phyloP scores from a whole-genome alignment of 1,284 basidiomycete species.

The Pseudozyma hubeiensis region DNA sequence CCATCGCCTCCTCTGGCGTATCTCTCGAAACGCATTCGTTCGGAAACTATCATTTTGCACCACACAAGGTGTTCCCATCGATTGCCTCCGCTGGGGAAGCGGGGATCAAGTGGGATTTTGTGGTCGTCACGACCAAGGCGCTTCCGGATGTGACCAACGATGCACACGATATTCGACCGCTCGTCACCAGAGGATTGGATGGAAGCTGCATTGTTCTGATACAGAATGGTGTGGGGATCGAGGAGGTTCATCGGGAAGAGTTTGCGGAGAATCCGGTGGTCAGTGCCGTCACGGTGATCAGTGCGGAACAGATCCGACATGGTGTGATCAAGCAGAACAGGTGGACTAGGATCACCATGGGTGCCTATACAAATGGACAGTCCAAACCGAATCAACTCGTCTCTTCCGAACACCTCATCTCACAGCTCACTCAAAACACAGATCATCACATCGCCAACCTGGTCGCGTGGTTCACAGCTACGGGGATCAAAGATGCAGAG shows the following conservation, averaged over 20 bases:
- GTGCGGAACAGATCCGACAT: slow-evolving; percentile 69
- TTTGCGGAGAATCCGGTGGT: slow-evolving; percentile 69
- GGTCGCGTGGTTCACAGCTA: slow-evolving; percentile 62
- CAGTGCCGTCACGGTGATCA: slow-evolving; percentile 70
- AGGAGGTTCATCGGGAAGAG: slow-evolving; percentile 68
- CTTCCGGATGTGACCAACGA: slow-evolving; percentile 70
- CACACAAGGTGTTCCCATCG: slow-evolving; percentile 67
- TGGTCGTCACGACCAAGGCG: slow-evolving; percentile 71
- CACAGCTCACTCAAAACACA: slow-evolving; percentile 15
- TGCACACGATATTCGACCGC: slow-evolving; percentile 64
- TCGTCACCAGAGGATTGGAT: slow-evolving; percentile 52
- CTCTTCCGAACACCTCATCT: slow-evolving; percentile 20
- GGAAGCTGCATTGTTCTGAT: slow-evolving; percentile 69
- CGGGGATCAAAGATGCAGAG: slow-evolving; percentile 70
- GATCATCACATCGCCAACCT: slow-evolving; percentile 51
- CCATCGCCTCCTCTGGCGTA: slow-evolving; percentile 68
- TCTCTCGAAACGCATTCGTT: slow-evolving; percentile 69
- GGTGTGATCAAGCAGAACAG: slow-evolving; percentile 70
- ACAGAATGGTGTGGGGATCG: slow-evolving; percentile 71
- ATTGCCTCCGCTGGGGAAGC: slow-evolving; percentile 49
- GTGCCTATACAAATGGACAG: slow-evolving; percentile 67
- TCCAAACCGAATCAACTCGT: slow-evolving; percentile 40
- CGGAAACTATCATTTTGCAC: slow-evolving; percentile 70
- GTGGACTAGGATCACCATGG: slow-evolving; percentile 71
- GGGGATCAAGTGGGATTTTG: slow-evolving; percentile 68